A percentile compares a stretch with the other conserved stretches of the same genome.
phyloP scores from a whole-genome alignment of 2,329 filamentous ascomycete species.

The Cladosporium sp. region DNA sequence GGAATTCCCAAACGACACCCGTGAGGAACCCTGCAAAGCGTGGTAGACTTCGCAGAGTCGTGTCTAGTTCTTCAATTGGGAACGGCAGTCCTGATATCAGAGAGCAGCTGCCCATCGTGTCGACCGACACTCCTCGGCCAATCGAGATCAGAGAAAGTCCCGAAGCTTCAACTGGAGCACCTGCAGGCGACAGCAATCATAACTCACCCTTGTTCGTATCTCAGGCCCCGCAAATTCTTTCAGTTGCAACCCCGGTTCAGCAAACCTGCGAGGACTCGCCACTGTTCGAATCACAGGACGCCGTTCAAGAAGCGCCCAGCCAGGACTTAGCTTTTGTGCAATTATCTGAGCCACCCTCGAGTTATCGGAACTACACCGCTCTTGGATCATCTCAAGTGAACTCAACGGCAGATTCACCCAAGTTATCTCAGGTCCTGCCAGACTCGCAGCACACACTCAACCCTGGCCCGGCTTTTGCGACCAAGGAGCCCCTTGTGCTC shows the following conservation, averaged over 20 bases:
- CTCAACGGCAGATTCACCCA: background rate
- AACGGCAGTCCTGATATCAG: background rate
- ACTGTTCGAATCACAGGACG: constrained; percentile 21
- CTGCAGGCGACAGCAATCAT: constrained; percentile 6
- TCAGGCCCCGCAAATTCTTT: background rate
- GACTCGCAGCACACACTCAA: background rate
- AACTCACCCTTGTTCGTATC: constrained; percentile 24
- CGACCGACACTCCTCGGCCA: background rate
- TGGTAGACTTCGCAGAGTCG: background rate
- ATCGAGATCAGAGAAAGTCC: constrained; percentile 31
- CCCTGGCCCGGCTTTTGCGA: background rate
- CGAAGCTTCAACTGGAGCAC: constrained; percentile 19
- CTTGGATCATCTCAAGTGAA: constrained; percentile 2
- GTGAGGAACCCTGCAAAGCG: constrained; percentile 1
- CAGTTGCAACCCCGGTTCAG: background rate
- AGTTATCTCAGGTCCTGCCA: background rate
- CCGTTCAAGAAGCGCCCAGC: background rate
- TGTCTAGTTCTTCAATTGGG: background rate
- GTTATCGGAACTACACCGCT: constrained; percentile 22
- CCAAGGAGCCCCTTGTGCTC: background rate
- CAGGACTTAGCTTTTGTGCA: constrained; percentile 22
- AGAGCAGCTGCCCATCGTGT: background rate
- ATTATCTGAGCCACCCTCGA: constrained; percentile 30
- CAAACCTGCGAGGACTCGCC: constrained; percentile 20
- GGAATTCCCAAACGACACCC: background rate